A percentile compares a stretch with the other conserved stretches of the same genome.
phyloP scores from a whole-genome alignment of 768 basidiomycete species.

The Rossbeevera mucosa region DNA sequence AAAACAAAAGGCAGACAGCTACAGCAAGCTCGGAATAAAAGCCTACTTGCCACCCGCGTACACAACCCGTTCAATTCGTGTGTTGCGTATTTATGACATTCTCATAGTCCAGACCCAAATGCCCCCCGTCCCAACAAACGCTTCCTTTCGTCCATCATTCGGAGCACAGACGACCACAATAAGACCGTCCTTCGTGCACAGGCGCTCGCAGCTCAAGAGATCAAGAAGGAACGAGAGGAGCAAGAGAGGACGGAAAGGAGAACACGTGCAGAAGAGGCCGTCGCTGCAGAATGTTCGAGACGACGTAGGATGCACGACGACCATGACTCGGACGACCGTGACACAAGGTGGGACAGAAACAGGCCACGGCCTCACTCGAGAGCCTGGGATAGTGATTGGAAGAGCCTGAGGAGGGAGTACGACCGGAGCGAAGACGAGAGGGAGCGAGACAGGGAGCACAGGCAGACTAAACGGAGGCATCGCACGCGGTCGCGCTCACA shows the following conservation, averaged over 20 bases:
- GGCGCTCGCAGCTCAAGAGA: conserved; percentile 65
- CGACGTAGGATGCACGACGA: conserved; percentile 32
- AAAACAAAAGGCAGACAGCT: conserved; percentile 82
- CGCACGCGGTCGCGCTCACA: conserved; percentile 31
- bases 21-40: conserved; percentile 68
- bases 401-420: conserved; percentile 40
- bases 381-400: conserved; percentile 42
- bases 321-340: conserved; percentile 27
- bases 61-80: conserved; percentile 33
- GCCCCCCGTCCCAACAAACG: conserved; percentile 81
- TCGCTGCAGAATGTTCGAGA: conserved; percentile 56
- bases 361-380: conserved; percentile 39
- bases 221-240: conserved; percentile 65
- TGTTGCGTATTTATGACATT: background rate
- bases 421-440: conserved; percentile 35
- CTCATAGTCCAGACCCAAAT: conserved; percentile 57
- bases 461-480: conserved; percentile 20
- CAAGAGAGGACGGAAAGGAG: conserved; percentile 57
- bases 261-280: conserved; percentile 72
- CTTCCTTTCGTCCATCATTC: conserved; percentile 80
- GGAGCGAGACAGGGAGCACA: conserved; percentile 16
- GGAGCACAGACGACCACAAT: conserved; percentile 95
- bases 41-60: conserved; percentile 62
- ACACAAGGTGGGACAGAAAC: conserved; percentile 35
- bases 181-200: conserved; percentile 74